Percentiles rank a stretch among this genome's conserved stretches.
These are phyloP conservation scores for Penicillium paxilli DNA, from an alignment of 495 filamentous ascomycete species.

Conservation along the genomic window DNA sequence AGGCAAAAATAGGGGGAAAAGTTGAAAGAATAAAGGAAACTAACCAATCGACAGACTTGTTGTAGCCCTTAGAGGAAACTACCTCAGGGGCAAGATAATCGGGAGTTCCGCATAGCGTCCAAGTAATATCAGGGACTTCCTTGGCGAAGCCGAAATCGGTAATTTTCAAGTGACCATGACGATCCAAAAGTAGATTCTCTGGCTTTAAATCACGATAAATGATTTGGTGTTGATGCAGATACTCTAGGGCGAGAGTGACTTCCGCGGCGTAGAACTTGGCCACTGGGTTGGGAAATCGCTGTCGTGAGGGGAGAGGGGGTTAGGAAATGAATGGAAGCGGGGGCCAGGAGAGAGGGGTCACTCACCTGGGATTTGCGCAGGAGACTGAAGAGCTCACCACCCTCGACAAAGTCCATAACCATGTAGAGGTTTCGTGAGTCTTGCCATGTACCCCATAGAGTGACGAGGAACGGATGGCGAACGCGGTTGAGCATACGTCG, in stretches of 20 bases:
- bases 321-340: background rate
- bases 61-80: constrained; percentile 95
- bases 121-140: constrained; percentile 97
- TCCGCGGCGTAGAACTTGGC: constrained; percentile 99
- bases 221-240: constrained; percentile 91
- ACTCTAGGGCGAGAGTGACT: constrained; percentile 92
- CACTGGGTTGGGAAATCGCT: constrained; percentile 98
- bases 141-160: constrained; percentile 99
- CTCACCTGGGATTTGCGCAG: constrained; percentile 94
- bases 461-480: constrained; percentile 96
- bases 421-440: constrained; percentile 95
- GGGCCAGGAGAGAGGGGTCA: constrained; percentile 8
- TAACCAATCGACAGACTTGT: constrained; percentile 98
- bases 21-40: background rate
- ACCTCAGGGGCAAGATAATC: constrained; percentile 98
- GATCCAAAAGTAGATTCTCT: constrained; percentile 91
- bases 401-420: constrained; percentile 99
- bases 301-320: background rate
- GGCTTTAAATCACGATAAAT: constrained; percentile 98
- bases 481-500: constrained; percentile 91
- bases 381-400: constrained; percentile 93
- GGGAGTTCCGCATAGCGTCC: constrained; percentile 98
- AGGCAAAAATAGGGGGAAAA: background rate
- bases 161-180: constrained; percentile 96
- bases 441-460: constrained; percentile 97